Percentiles rank a stretch among this genome's conserved stretches.
These are phyloP conservation scores for Hypoxylon rubiginosum DNA, from an alignment of 2,329 filamentous ascomycete genomes.

Conservation along the genomic window DNA sequence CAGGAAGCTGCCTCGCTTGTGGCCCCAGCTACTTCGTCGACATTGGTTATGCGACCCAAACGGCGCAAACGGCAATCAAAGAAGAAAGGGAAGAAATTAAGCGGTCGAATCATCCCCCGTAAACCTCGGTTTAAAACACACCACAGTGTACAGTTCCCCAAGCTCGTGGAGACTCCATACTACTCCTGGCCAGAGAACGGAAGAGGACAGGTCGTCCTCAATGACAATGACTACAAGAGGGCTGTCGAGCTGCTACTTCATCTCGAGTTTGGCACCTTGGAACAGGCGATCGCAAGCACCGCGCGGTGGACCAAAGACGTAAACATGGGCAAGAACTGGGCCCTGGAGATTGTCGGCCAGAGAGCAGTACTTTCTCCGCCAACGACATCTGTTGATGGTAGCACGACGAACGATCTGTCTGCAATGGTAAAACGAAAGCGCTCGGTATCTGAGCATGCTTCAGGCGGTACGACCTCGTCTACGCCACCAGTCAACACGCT, in stretches of 20 bases:
- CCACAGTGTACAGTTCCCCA: constrained; percentile 63
- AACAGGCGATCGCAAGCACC: constrained; percentile 74
- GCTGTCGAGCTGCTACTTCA: constrained; percentile 78
- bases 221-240: constrained; percentile 74
- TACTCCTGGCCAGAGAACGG: constrained; percentile 75
- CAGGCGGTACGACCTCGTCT: constrained; percentile 4
- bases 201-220: constrained; percentile 73
- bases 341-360: constrained; percentile 63
- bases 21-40: constrained; percentile 53
- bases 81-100: constrained; percentile 63
- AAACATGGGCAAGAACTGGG: constrained; percentile 67
- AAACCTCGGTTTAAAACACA: constrained; percentile 75
- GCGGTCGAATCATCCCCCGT: constrained; percentile 73
- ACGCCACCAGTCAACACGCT: constrained; percentile 52
- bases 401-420: constrained; percentile 61
- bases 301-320: constrained; percentile 78
- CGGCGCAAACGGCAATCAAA: constrained; percentile 61
- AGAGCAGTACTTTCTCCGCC: constrained; percentile 46
- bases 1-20: constrained; percentile 38
- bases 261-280: constrained; percentile 77
- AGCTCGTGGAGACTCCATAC: constrained; percentile 69
- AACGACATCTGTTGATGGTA: constrained; percentile 22
- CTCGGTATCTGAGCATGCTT: constrained; percentile 36
- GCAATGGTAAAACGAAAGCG: constrained; percentile 64
- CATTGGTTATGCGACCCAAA: not conserved